Base-by-base conservation (phyloP, 2,329 filamentous ascomycete genomes). In the Fusarium transvaalense region DNA sequence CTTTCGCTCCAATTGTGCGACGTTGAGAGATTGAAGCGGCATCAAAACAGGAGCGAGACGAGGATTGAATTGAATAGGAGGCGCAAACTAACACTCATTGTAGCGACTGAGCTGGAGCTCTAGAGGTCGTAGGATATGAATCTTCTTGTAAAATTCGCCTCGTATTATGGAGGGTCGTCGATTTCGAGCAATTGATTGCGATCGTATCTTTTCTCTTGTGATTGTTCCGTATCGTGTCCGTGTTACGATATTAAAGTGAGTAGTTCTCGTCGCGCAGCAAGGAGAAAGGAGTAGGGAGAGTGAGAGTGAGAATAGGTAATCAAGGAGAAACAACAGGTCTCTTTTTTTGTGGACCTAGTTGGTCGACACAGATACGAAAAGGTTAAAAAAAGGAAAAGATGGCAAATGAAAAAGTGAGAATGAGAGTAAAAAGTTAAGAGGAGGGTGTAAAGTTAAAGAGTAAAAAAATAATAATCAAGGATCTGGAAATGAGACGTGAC, bases 21-120 rank as follows among this genome's bases (percentile, higher is more conserved):
- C 32, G 48, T 52, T 27, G 35, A 39, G 7, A 21, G 21, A 43
- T 35, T 60, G 37, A n/a, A 59, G 47, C 46, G 27, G 37, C 46
- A 53, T 60, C 37, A 45, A 56, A 60, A 71, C 61, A 54, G 52
- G 55, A 65, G 39, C 27, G 25, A 27, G 34, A 29, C 17, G 66
- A 45, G 43, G 59, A 13, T 27, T 46, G 39, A 53, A 13, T 27
- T 46, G 39, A 53, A 66, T 56, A 64, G 59, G 56, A 72, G 66
- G 66, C 55, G 46, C 56, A 64, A 58, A 76, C 75, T 76, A 55
- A 76, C 75, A 69, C 75, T 76, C 75, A 76, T 76, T 61, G 61
- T 76, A 69, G 58, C 62, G 55, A 69, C 57, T 60, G 67, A 66
- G 68, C 56, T 64, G 37, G 38, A 42, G 50, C 59, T 60, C 57